A percentile compares a stretch with the other conserved stretches of the same genome.
Evolutionary conservation across 2,329 filamentous ascomycete genomes (phyloP).

Genomic region (Neophaeococcomyces mojaviensis): DNA sequence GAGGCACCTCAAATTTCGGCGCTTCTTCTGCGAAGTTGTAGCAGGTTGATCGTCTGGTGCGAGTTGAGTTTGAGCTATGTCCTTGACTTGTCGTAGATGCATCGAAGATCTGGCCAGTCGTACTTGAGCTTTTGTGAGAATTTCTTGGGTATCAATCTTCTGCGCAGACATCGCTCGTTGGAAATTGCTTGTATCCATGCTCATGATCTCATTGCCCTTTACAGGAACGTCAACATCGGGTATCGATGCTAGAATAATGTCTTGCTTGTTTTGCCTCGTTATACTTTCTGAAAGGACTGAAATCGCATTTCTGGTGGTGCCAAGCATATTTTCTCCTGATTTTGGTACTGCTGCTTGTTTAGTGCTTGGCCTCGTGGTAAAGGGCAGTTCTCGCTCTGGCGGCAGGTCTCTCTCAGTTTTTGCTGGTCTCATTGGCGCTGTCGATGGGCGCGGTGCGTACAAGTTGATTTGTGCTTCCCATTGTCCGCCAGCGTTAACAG

Average conservation of each 20-base stretch:
- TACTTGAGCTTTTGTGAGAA: background rate
- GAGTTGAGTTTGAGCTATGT: background rate
- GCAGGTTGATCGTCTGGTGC: background rate
- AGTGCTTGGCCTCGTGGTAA: conserved; percentile 24
- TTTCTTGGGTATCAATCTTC: conserved; percentile 7
- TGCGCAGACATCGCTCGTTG: background rate
- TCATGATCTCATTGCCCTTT: background rate
- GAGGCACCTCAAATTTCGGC: background rate
- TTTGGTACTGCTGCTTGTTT: background rate
- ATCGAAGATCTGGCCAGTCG: background rate
- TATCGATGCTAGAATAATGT: no score
- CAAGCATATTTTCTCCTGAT: background rate
- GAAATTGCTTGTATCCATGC: background rate
- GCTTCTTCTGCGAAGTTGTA: background rate
- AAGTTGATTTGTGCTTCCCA: background rate
- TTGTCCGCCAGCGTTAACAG: background rate
- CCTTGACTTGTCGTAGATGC: background rate
- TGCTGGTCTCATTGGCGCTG: conserved; percentile 24
- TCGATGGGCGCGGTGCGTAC: conserved; percentile 22
- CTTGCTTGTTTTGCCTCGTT: no score
- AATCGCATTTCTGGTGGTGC: background rate
- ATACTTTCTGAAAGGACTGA: no score
- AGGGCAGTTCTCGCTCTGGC: conserved; percentile 37
- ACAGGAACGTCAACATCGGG: no score
- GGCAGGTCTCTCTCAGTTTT: conserved; percentile 31